These are phyloP conservation scores for Lojkania enalia DNA, from an alignment of 2,329 filamentous ascomycete genomes.

Conservation along the genomic window DNA sequence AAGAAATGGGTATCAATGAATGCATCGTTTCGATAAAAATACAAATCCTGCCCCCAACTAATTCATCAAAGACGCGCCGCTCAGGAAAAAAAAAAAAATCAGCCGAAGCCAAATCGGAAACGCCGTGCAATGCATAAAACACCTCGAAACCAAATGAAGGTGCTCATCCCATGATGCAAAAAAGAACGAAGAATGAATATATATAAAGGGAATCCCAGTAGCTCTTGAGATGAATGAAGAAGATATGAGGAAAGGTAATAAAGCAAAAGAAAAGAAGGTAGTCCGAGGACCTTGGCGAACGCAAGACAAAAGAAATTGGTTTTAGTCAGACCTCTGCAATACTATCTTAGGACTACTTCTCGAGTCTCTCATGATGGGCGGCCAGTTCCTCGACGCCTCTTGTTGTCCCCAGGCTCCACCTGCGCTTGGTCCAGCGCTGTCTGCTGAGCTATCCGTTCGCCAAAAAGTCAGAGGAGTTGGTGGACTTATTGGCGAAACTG, in stretches of 20 bases:
- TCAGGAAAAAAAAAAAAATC: too few species aligned
- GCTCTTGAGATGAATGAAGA: too few species aligned
- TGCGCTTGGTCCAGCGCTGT: constrained; percentile 6
- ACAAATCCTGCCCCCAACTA: too few species aligned
- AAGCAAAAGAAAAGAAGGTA: too few species aligned
- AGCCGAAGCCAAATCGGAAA: too few species aligned
- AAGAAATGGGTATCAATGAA: too few species aligned
- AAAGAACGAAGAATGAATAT: background rate
- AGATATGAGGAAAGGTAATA: too few species aligned
- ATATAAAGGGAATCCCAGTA: background rate
- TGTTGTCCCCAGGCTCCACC: background rate
- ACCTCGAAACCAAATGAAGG: too few species aligned
- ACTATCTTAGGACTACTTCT: constrained; percentile 17
- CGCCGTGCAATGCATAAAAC: too few species aligned
- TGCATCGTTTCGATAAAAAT: too few species aligned
- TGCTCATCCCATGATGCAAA: background rate
- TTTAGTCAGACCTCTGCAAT: constrained; percentile 7
- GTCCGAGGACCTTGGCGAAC: too few species aligned
- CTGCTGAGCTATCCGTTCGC: constrained; percentile 13
- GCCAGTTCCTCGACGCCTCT: constrained; percentile 8
- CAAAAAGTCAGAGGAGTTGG: constrained; percentile 18
- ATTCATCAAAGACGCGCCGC: too few species aligned
- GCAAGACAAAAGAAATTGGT: background rate
- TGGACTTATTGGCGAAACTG: constrained; percentile 16
- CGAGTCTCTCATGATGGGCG: constrained; percentile 13